Percentiles rank a stretch among this genome's conserved stretches.
phyloP scores from a whole-genome alignment of 192 early-diverging fungal genomes.

The Piromyces finnis region DNA sequence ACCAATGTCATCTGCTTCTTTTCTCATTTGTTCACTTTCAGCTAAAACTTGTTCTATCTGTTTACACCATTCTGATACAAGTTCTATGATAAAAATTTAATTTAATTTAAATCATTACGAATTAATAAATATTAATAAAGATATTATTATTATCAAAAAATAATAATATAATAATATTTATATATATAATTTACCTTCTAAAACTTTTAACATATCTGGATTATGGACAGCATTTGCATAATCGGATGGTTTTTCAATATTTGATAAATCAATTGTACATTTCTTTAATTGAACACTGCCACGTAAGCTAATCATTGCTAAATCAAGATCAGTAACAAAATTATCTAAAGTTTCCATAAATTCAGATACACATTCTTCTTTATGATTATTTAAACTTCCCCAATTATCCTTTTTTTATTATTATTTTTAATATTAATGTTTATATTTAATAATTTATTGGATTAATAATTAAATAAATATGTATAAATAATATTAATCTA shows the following conservation, averaged over 20 bases:
- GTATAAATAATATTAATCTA: too few relatives aligned
- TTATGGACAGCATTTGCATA: conserved; percentile 32
- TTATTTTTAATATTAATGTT: neutral
- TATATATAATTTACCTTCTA: conserved; percentile 19
- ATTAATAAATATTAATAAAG: too few relatives aligned
- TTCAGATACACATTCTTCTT: conserved; percentile 25
- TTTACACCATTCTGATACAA: conserved; percentile 45
- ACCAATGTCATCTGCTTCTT: conserved; percentile 50
- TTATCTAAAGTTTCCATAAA: conserved; percentile 38
- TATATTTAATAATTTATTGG: too few relatives aligned
- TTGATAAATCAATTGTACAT: conserved; percentile 28
- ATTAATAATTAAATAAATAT: too few relatives aligned
- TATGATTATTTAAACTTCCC: conserved; percentile 27
- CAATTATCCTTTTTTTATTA: conserved; percentile 27
- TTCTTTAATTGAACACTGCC: conserved; percentile 35
- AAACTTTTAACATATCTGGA: conserved; percentile 29
- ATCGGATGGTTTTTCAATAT: conserved; percentile 32
- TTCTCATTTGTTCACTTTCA: conserved; percentile 45
- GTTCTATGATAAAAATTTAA: too few relatives aligned
- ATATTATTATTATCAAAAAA: too few relatives aligned
- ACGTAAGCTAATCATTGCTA: conserved; percentile 47
- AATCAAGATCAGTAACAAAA: conserved; percentile 37
- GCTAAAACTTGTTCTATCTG: conserved; percentile 49
- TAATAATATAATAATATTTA: too few relatives aligned
- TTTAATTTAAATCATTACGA: too few relatives aligned